Base-by-base conservation (phyloP, 1,284 basidiomycete genomes). In the Moesziomyces antarcticus region DNA sequence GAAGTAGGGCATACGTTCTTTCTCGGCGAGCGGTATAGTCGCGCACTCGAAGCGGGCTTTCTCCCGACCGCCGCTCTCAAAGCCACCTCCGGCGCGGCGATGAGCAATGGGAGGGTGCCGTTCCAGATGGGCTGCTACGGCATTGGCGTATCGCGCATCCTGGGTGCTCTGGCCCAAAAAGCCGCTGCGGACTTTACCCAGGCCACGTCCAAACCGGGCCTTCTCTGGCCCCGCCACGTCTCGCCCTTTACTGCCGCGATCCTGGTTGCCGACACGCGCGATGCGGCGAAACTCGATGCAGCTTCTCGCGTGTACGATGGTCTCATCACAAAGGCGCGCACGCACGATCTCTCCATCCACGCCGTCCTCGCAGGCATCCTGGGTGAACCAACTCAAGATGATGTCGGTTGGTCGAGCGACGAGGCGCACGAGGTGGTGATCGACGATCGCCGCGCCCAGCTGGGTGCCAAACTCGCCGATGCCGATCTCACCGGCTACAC, bases 101-200 rank as follows among this genome's bases (percentile, higher is more conserved):
- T 70, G 45, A 0, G n/a, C 1, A 71, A 73, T 16, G 74, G 63
- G 1, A 45, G 64, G 22, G 44, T 65, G 13, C 78, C 80, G 2
- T 77, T 84, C 50, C 80, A 85, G 53, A 85, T 85, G 85, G 85
- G 85, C 0, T 85, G 85, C 54, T 85, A 84, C 41, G 85, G 85
- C 13, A 83, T 85, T 13, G 85, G 85, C 9, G 78, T 85, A 2
- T 81, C 82, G 18, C 68, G 85, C 1, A 77, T 85, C 10, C 42
- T 85, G 3, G 84, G 84, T 21, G 78, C 81, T 0, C 57, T 85
- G 10, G 85, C 84, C 0, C 82, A 80, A 18, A 60, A 52, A 5
- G 67, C 73, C 3, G 25, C 40, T 10, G 30, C 18, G 3, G 48
- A 60, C 11, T 73, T 71, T 20, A 10, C 18, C 8, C 7, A 33